Evolutionary conservation across 2,329 filamentous ascomycete genomes (phyloP).

Genomic region (Akanthomyces dipterigenus): DNA sequence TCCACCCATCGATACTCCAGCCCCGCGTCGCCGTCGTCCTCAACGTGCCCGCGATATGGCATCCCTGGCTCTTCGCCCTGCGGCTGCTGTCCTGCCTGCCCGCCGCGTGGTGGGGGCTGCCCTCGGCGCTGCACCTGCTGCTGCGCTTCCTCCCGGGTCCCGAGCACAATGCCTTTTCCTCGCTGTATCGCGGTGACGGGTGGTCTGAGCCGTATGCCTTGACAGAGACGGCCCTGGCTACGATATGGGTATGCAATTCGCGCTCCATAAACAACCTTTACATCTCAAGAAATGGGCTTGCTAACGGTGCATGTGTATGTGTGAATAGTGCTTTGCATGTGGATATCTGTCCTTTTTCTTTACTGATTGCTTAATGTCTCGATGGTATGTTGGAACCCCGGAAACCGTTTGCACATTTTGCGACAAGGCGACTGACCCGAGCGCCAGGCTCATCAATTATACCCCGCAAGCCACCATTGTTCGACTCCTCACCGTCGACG

Average conservation of each 20-base stretch:
- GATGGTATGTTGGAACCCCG: constrained; percentile 49
- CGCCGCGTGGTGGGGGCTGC: constrained; percentile 64
- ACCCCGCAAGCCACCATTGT: constrained; percentile 75
- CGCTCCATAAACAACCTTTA: too few species aligned
- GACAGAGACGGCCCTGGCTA: constrained; percentile 64
- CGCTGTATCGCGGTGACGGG: constrained; percentile 11
- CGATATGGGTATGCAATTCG: constrained; percentile 59
- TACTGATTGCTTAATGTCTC: constrained; percentile 76
- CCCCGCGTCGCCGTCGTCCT: constrained; percentile 73
- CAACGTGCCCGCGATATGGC: constrained; percentile 65
- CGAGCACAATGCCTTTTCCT: constrained; percentile 20
- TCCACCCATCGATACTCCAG: constrained; percentile 48
- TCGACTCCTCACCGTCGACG: constrained; percentile 68
- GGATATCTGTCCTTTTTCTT: constrained; percentile 79
- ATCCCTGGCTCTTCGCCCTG: constrained; percentile 64
- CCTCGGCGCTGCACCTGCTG: constrained; percentile 61
- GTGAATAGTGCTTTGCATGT: constrained; percentile 60
- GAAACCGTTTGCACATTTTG: not conserved
- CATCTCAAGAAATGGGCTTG: not conserved
- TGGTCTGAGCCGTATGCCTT: constrained; percentile 32
- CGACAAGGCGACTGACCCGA: not conserved
- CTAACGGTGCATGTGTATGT: not conserved
- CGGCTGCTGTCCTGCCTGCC: constrained; percentile 67
- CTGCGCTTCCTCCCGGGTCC: constrained; percentile 49
- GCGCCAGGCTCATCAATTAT: constrained; percentile 69